Base-by-base conservation (phyloP, 163 green algal genomes). In the Chlorella variabilis region DNA sequence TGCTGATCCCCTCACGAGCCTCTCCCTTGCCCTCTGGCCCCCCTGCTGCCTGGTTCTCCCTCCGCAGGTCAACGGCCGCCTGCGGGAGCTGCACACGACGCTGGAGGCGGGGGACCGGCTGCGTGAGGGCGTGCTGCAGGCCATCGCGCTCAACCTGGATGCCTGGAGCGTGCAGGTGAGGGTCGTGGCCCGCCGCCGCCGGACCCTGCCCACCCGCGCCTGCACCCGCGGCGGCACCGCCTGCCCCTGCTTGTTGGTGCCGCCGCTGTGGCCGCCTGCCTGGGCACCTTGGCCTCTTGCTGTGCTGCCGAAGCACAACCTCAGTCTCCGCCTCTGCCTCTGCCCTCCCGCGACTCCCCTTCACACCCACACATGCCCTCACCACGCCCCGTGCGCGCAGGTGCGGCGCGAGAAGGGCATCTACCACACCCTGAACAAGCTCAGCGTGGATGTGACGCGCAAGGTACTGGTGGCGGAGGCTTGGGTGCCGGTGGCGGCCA, bases 371-470 rank as follows among this genome's bases (percentile, higher is more conserved):
- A 25, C 8, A 23, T 8, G 5, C 42, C 31, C 13, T 31, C 33
- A 6, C n/a, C 27, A 17, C 27, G 21, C n/a, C 42, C 54, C 39
- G 13, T 71, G n/a, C n/a, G n/a, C 36, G 5, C 89, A 94, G 88
- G 92, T 98, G 39, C 90, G 91, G 25, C 88, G 91, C 4, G 96
- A 99, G 90, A 99, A 98, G 88, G 94, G 91, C 2, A 87, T 98
- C 15, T 99, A 98, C 91, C 94, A 99, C 91, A 96, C 95, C 33
- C 92, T 99, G 59, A 99, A 99, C 95, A 98, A 97, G 91, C 90
- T 98, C 39, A 93, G 80, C 66, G 90, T 99, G 49, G 97, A 99
- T 81, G 95, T 97, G 69, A 97, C 92, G 11, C 91, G 91, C 83
- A 98, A 99, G 88, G 93, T 96, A 80, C 91, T 99, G 66, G 91